Evolutionary conservation across 2,329 filamentous ascomycete species (phyloP).

Genomic region (Phoma herbarum): DNA sequence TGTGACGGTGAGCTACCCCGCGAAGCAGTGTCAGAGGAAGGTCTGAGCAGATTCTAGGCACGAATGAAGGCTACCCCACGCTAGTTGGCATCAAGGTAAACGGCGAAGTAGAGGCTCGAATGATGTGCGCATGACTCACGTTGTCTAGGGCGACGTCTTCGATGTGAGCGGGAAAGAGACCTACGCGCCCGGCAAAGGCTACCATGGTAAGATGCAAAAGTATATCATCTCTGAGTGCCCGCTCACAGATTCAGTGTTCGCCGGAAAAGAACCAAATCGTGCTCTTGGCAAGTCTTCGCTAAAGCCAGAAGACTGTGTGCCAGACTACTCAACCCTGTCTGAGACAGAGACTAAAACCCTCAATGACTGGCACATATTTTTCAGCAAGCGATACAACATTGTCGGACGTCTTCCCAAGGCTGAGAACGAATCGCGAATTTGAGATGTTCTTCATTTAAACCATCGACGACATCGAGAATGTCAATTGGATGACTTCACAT

Average conservation of each 20-base stretch:
- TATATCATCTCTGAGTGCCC: not conserved
- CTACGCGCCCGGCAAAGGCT: slow-evolving; percentile 83
- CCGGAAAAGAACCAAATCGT: slow-evolving; percentile 93
- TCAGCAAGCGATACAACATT: slow-evolving; percentile 95
- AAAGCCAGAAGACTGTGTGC: slow-evolving; percentile 79
- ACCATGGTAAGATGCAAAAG: slow-evolving; percentile 72
- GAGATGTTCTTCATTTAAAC: not conserved
- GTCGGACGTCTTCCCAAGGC: slow-evolving; percentile 63
- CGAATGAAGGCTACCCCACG: slow-evolving; percentile 67
- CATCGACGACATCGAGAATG: not conserved
- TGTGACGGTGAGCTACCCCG: slow-evolving; percentile 74
- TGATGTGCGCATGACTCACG: slow-evolving; percentile 16
- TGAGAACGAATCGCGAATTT: slow-evolving; percentile 33
- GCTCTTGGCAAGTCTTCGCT: slow-evolving; percentile 87
- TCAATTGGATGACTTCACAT: not conserved
- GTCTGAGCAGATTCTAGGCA: slow-evolving; percentile 58
- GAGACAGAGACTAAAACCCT: slow-evolving; percentile 87
- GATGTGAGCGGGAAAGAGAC: slow-evolving; percentile 91
- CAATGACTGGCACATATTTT: slow-evolving; percentile 95
- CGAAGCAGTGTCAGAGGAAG: slow-evolving; percentile 1
- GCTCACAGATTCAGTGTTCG: slow-evolving; percentile 73
- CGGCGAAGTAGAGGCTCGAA: not conserved
- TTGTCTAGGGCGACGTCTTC: slow-evolving; percentile 83
- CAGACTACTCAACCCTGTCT: slow-evolving; percentile 83
- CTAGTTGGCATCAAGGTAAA: slow-evolving; percentile 67